A percentile compares a stretch with the other conserved stretches of the same genome.
Conservation (phyloP, 1,139 yeast genomes). For the Blastobotrys capitulatus region DNA sequence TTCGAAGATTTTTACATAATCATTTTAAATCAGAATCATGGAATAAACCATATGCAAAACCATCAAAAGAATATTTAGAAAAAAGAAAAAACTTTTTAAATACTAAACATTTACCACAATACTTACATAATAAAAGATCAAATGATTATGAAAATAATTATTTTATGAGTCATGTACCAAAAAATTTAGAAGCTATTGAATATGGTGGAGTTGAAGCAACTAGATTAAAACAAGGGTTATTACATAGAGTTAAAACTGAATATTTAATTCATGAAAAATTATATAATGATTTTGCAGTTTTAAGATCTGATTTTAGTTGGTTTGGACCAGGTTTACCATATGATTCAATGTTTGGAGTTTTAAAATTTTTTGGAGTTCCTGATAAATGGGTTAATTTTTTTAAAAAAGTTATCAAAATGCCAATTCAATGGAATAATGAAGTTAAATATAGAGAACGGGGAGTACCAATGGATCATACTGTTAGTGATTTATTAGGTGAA, state of each 20-base stretch:
- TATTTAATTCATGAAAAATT: slow-evolving; percentile 11
- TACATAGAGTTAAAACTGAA: slow-evolving; percentile 12
- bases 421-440: slow-evolving; percentile 12
- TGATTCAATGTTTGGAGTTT: slow-evolving; percentile 14
- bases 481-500: slow-evolving; percentile 20
- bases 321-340: slow-evolving; percentile 20
- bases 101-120: neutral
- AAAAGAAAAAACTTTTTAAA: neutral
- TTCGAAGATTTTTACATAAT: neutral
- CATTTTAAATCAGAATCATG: slow-evolving; percentile 9
- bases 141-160: neutral
- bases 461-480: slow-evolving; percentile 15
- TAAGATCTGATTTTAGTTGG: slow-evolving; percentile 20
- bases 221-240: slow-evolving; percentile 11
- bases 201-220: neutral
- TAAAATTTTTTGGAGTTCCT: slow-evolving; percentile 17
- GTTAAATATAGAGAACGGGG: slow-evolving; percentile 14
- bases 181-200: slow-evolving; percentile 3
- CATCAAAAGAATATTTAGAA: neutral
- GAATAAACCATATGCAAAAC: slow-evolving; percentile 6
- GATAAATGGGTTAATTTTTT: slow-evolving; percentile 17
- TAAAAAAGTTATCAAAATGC: slow-evolving; percentile 13
- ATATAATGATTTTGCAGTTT: slow-evolving; percentile 15
- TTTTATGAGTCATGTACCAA: slow-evolving; percentile 8
- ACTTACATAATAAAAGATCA: neutral